phyloP scores from a whole-genome alignment of 2,329 filamentous ascomycete genomes.

The Aspergillus oerlinghausenensis region DNA sequence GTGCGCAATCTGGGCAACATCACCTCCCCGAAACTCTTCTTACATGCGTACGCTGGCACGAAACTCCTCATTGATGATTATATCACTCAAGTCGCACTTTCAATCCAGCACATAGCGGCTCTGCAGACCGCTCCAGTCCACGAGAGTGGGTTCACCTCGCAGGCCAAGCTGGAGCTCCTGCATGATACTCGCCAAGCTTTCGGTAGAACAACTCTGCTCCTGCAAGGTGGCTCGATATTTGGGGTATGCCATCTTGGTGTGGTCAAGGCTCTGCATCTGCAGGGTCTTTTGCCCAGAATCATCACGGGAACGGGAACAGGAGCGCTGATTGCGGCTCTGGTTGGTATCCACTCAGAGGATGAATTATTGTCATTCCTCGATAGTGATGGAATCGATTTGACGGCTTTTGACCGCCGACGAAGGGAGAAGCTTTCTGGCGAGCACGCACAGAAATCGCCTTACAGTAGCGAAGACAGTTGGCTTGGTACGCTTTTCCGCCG shows the following conservation, averaged over 20 bases:
- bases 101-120: conserved; percentile 69
- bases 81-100: conserved; percentile 74
- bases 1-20: conserved; percentile 90
- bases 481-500: conserved; percentile 61
- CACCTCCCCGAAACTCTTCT: conserved; percentile 74
- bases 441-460: conserved; percentile 8
- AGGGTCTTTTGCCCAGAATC: conserved; percentile 78
- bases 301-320: conserved; percentile 89
- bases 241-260: conserved; percentile 87
- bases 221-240: conserved; percentile 89
- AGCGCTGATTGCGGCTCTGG: conserved; percentile 80
- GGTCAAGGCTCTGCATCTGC: conserved; percentile 77
- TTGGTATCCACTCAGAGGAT: conserved; percentile 81
- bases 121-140: conserved; percentile 56
- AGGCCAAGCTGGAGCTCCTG: conserved; percentile 78
- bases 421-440: conserved; percentile 13
- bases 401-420: conserved; percentile 60
- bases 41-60: conserved; percentile 79
- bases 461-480: conserved; percentile 36
- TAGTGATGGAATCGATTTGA: conserved; percentile 76
- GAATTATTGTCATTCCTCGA: conserved; percentile 73
- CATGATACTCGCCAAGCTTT: conserved; percentile 86
- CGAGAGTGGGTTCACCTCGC: conserved; percentile 57
- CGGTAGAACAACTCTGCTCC: conserved; percentile 75
- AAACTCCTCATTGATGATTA: conserved; percentile 91